These are phyloP conservation scores for Cutaneotrichosporon sp. DNA, from an alignment of 1,284 basidiomycete species.

Conservation along the genomic window DNA sequence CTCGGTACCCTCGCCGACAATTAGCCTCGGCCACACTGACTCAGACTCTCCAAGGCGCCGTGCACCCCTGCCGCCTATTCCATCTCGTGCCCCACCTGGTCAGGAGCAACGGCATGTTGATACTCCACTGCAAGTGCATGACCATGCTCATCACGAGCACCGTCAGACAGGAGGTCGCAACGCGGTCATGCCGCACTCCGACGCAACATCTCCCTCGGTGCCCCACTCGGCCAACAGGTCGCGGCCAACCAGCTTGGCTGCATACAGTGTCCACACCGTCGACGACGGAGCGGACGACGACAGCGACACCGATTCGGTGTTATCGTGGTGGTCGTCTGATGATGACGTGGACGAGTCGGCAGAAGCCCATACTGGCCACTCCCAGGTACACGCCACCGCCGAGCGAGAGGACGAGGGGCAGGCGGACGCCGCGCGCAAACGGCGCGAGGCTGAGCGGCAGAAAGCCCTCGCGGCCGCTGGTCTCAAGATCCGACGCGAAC, in stretches of 20 bases:
- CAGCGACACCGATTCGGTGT: constrained; percentile 25
- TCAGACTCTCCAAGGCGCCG: neutral
- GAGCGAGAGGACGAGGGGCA: constrained; percentile 21
- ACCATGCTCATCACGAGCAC: too few relatives aligned
- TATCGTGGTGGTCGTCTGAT: constrained; percentile 44
- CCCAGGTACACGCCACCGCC: too few relatives aligned
- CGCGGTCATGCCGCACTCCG: neutral
- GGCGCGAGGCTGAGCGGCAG: constrained; percentile 69
- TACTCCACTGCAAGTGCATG: too few relatives aligned
- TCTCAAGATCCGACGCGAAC: constrained; percentile 57
- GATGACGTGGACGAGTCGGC: constrained; percentile 36
- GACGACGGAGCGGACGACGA: constrained; percentile 35
- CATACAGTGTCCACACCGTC: constrained; percentile 19
- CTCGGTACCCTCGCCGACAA: neutral
- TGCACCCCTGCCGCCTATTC: neutral
- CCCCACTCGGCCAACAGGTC: neutral
- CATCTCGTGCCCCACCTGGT: too few relatives aligned
- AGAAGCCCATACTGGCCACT: too few relatives aligned
- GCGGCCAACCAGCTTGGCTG: neutral
- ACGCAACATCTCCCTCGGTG: neutral
- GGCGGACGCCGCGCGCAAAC: constrained; percentile 52
- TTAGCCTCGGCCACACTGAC: neutral
- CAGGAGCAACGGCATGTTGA: too few relatives aligned
- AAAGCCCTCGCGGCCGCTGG: constrained; percentile 83
- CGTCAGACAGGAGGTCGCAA: too few relatives aligned